These are phyloP conservation scores for Atalantia buxifolia DNA, from an alignment of 345 rosid species.

Conservation along the genomic window DNA sequence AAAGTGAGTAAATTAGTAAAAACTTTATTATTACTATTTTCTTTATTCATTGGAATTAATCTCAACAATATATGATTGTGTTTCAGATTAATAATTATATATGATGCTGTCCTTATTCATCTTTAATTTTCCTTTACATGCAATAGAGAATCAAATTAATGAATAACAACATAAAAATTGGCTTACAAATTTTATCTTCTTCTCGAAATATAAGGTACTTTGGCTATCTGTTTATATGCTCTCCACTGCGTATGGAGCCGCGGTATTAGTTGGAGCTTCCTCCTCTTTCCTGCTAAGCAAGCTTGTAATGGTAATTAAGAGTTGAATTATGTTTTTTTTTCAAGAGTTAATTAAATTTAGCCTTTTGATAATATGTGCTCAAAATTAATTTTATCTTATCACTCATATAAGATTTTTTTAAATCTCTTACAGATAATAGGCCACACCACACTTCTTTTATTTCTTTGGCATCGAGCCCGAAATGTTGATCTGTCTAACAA, in stretches of 20 bases:
- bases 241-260: constrained; percentile 27
- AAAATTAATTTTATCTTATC: neutral
- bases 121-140: no score
- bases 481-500: constrained; percentile 21
- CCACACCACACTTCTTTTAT: constrained; percentile 18
- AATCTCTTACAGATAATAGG: constrained; percentile 19
- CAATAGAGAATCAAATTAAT: no score
- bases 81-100: no score
- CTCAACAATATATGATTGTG: no score
- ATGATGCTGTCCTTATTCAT: no score
- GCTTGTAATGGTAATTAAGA: constrained; percentile 18
- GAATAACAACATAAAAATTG: neutral
- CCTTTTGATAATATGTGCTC: neutral
- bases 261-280: constrained; percentile 23
- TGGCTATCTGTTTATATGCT: constrained; percentile 30
- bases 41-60: no score
- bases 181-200: neutral
- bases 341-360: no score
- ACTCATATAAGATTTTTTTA: no score
- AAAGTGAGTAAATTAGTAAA: constrained; percentile 15
- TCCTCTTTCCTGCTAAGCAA: constrained; percentile 16
- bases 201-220: constrained; percentile 13
- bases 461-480: constrained; percentile 24
- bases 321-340: neutral
- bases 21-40: no score